A percentile compares a stretch with the other conserved stretches of the same genome.
Conservation (phyloP, 2,329 filamentous ascomycete species). For the Epichloe festucae region DNA sequence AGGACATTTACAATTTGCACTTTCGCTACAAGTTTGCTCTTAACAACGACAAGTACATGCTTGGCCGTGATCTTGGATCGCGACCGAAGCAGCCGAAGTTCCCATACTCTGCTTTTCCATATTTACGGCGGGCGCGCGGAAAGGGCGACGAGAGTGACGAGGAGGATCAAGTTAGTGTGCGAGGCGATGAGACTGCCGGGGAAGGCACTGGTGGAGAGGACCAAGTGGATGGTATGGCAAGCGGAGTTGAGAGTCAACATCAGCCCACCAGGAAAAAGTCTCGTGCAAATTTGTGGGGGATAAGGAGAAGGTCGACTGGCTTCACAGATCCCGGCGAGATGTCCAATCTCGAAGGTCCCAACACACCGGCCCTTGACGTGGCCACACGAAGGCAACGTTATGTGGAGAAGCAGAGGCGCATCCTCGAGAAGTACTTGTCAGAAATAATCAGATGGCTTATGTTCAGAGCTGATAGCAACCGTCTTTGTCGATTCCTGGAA, state of each 20-base stretch:
- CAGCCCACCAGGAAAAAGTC: slow-evolving; percentile 32
- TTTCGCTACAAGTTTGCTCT: slow-evolving; percentile 83
- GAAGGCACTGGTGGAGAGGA: slow-evolving; percentile 47
- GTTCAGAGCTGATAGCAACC: slow-evolving; percentile 89
- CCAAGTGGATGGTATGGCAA: slow-evolving; percentile 36
- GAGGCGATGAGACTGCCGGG: slow-evolving; percentile 31
- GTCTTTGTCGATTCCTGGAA: slow-evolving; percentile 90
- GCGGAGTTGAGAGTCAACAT: slow-evolving; percentile 19
- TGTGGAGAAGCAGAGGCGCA: slow-evolving; percentile 69
- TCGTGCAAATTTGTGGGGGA: slow-evolving; percentile 40
- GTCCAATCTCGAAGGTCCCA: slow-evolving; percentile 26
- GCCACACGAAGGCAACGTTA: slow-evolving; percentile 41
- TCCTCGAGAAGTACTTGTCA: slow-evolving; percentile 79
- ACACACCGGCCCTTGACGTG: slow-evolving; percentile 33
- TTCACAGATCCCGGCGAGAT: slow-evolving; percentile 33
- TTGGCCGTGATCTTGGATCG: slow-evolving; percentile 52
- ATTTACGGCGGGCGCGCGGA: slow-evolving; percentile 67
- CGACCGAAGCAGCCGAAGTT: slow-evolving; percentile 79
- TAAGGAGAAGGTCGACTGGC: slow-evolving; percentile 40
- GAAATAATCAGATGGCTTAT: slow-evolving; percentile 95
- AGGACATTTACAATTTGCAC: slow-evolving; percentile 87
- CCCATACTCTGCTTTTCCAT: slow-evolving; percentile 78
- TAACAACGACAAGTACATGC: slow-evolving; percentile 70
- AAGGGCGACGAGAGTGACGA: slow-evolving; percentile 71
- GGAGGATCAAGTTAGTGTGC: slow-evolving; percentile 38